A percentile compares a stretch with the other conserved stretches of the same genome.
Conservation (phyloP, 2,329 filamentous ascomycete genomes). For the Penicillium fuscoglaucum region DNA sequence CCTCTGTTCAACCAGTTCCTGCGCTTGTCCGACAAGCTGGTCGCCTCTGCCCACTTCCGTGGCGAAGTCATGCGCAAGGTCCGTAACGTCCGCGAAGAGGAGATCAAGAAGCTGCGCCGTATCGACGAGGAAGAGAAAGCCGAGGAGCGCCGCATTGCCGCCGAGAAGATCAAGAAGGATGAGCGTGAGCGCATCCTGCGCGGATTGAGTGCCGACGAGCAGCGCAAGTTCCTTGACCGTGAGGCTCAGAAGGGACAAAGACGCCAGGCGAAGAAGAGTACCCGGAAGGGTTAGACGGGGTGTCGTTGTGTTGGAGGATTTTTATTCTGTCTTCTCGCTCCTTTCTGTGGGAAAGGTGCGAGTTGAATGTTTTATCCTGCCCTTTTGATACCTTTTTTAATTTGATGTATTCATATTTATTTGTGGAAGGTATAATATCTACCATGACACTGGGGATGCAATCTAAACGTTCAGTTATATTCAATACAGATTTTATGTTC, state of each 20-base stretch:
- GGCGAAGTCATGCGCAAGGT: slow-evolving; percentile 87
- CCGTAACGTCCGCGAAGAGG: slow-evolving; percentile 73
- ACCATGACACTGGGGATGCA: slow-evolving; percentile 3
- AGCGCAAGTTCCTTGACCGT: slow-evolving; percentile 81
- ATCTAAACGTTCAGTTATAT: slow-evolving; percentile 1
- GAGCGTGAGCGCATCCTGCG: slow-evolving; percentile 84
- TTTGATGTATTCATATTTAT: slow-evolving; percentile 26
- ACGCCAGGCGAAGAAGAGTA: slow-evolving; percentile 64
- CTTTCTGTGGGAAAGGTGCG: slow-evolving; percentile 2
- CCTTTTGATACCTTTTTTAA: slow-evolving; percentile 24
- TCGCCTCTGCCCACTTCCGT: slow-evolving; percentile 76
- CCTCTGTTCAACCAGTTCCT: slow-evolving; percentile 81
- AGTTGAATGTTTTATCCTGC: slow-evolving; percentile 23
- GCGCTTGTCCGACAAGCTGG: slow-evolving; percentile 79
- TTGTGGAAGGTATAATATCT: slow-evolving; percentile 1
- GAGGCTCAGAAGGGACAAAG: slow-evolving; percentile 72
- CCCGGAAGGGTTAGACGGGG: slow-evolving; percentile 48
- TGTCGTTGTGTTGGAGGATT: background rate
- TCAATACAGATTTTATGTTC: background rate
- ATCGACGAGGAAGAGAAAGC: slow-evolving; percentile 70
- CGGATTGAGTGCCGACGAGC: slow-evolving; percentile 74
- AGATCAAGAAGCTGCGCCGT: slow-evolving; percentile 76
- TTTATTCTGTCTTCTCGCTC: slow-evolving; percentile 17
- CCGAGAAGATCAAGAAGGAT: slow-evolving; percentile 72
- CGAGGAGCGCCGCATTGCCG: slow-evolving; percentile 56